phyloP scores from a whole-genome alignment of 192 early-diverging fungal genomes.

The Lobosporangium transversale region DNA sequence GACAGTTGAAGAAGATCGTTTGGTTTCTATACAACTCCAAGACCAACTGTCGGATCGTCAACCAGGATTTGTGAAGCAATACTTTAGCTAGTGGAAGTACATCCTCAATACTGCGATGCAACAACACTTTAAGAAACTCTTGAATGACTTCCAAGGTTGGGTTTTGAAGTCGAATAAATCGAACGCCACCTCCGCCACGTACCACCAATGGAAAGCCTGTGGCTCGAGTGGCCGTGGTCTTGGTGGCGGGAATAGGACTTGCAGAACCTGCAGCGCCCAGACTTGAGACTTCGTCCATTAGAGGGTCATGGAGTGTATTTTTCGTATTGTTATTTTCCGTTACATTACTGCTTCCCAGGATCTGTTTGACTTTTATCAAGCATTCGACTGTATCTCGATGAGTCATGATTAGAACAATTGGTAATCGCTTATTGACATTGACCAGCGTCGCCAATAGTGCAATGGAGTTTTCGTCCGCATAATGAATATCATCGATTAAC shows the following conservation, averaged over 20 bases:
- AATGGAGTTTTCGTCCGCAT: constrained; percentile 50
- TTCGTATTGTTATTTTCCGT: constrained; percentile 9
- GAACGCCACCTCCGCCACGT: constrained; percentile 42
- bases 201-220: constrained; percentile 25
- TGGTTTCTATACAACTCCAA: constrained; percentile 39
- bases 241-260: constrained; percentile 7
- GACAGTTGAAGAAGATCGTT: constrained; percentile 27
- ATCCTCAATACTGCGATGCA: constrained; percentile 23
- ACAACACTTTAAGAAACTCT: constrained; percentile 25
- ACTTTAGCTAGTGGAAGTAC: constrained; percentile 34
- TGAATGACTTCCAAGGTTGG: constrained; percentile 29
- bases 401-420: constrained; percentile 47
- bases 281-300: constrained; percentile 26
- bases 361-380: constrained; percentile 41
- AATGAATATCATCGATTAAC: constrained; percentile 48
- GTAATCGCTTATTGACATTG: constrained; percentile 40
- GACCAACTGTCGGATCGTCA: constrained; percentile 38
- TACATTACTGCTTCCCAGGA: constrained; percentile 19
- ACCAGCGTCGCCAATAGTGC: constrained; percentile 30
- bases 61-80: constrained; percentile 33
- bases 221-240: constrained; percentile 16
- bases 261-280: background rate
- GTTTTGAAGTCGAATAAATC: constrained; percentile 37
- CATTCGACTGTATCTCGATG: constrained; percentile 38
- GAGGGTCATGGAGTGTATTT: constrained; percentile 19